These are phyloP conservation scores for Trichocomaceae sp. DNA, from an alignment of 2,329 filamentous ascomycete genomes.

Conservation along the genomic window DNA sequence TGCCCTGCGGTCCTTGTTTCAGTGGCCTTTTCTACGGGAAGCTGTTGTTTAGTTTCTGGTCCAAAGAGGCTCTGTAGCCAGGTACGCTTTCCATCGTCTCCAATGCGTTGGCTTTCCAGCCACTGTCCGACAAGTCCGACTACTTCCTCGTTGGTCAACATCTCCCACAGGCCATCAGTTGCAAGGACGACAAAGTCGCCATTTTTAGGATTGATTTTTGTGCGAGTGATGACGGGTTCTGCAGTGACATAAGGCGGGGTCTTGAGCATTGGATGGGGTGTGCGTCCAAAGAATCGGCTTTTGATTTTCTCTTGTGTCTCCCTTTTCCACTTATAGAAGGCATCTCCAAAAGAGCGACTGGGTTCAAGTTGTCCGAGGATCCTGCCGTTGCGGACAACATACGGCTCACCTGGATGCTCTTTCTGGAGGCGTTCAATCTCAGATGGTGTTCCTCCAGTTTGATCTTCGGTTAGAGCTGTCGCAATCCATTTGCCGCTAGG, in stretches of 20 bases:
- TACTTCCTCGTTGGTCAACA: slow-evolving; percentile 97
- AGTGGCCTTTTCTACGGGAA: slow-evolving; percentile 67
- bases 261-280: slow-evolving; percentile 67
- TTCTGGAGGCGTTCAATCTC: slow-evolving; percentile 76
- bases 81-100: slow-evolving; percentile 43
- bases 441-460: slow-evolving; percentile 81
- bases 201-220: slow-evolving; percentile 77
- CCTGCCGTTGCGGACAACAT: slow-evolving; percentile 81
- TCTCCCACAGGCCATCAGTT: slow-evolving; percentile 96
- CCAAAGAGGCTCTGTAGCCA: slow-evolving; percentile 68
- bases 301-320: slow-evolving; percentile 80
- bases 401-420: slow-evolving; percentile 81
- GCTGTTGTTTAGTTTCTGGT: slow-evolving; percentile 45
- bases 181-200: slow-evolving; percentile 96
- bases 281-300: slow-evolving; percentile 78
- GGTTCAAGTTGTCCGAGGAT: slow-evolving; percentile 90
- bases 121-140: slow-evolving; percentile 94
- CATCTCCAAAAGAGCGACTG: slow-evolving; percentile 90
- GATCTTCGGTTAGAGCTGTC: slow-evolving; percentile 81
- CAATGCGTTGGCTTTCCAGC: slow-evolving; percentile 67
- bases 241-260: slow-evolving; percentile 97
- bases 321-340: slow-evolving; percentile 89
- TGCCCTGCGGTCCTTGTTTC: slow-evolving; percentile 58
- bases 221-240: slow-evolving; percentile 89
- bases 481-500: slow-evolving; percentile 85